phyloP scores from a whole-genome alignment of 805 yeast species.

The Yarrowia sp. region DNA sequence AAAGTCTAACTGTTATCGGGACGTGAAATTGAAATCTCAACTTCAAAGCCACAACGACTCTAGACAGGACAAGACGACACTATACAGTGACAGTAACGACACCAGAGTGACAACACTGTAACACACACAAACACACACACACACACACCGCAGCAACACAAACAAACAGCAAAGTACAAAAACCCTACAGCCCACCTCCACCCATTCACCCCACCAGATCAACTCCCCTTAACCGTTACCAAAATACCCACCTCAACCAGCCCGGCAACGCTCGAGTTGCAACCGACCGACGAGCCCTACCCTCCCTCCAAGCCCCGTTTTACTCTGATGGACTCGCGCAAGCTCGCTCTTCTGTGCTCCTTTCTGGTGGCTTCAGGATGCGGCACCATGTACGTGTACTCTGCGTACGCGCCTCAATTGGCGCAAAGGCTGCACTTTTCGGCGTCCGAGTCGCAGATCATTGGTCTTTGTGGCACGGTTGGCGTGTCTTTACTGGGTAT shows the following conservation, averaged over 20 bases:
- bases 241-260: background rate
- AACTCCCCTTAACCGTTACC: background rate
- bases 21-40: no score
- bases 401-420: slow-evolving; percentile 70
- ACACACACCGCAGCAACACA: background rate
- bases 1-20: no score
- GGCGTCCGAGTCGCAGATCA: slow-evolving; percentile 58
- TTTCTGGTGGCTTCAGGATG: slow-evolving; percentile 36
- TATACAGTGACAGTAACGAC: no score
- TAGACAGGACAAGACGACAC: no score
- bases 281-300: background rate
- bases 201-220: background rate
- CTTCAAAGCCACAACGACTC: no score
- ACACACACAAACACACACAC: background rate
- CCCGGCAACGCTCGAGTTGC: slow-evolving; percentile 22
- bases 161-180: no score
- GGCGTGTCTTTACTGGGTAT: slow-evolving; percentile 51
- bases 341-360: slow-evolving; percentile 28
- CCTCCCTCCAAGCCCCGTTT: background rate
- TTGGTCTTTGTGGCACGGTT: slow-evolving; percentile 62
- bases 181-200: background rate
- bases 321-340: slow-evolving; percentile 6
- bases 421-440: slow-evolving; percentile 54
- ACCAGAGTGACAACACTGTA: no score
- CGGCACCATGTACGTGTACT: slow-evolving; percentile 68